phyloP scores from a whole-genome alignment of 148 eudicot genomes.

The Fagopyrum homotropicum region DNA sequence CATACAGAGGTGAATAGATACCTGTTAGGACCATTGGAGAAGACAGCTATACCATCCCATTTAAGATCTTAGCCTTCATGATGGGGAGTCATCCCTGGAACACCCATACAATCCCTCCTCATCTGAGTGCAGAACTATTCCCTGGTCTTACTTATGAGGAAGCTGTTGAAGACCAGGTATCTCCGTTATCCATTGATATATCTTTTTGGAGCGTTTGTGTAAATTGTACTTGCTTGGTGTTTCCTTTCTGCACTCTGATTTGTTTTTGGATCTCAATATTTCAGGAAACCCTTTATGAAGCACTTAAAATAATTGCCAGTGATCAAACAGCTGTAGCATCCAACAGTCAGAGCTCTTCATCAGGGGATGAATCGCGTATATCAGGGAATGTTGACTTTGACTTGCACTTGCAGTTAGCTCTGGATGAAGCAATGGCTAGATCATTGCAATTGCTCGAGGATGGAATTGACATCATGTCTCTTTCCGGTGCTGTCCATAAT shows the following conservation, averaged over 20 bases:
- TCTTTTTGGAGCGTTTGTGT: not conserved
- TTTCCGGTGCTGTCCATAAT: slow-evolving; percentile 34
- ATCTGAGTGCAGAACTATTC: slow-evolving; percentile 46
- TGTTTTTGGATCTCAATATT: not conserved
- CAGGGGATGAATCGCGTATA: slow-evolving; percentile 45
- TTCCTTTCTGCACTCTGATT: slow-evolving; percentile 4
- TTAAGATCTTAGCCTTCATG: slow-evolving; percentile 14
- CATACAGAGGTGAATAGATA: not conserved
- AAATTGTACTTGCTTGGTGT: not conserved
- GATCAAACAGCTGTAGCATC: slow-evolving; percentile 22
- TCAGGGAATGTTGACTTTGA: slow-evolving; percentile 33
- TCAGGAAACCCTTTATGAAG: slow-evolving; percentile 56
- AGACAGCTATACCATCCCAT: slow-evolving; percentile 5
- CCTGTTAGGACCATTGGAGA: not conserved
- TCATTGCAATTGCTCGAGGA: slow-evolving; percentile 59
- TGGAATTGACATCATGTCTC: slow-evolving; percentile 32
- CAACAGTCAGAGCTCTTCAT: slow-evolving; percentile 20
- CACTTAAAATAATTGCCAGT: slow-evolving; percentile 32
- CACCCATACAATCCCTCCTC: slow-evolving; percentile 31
- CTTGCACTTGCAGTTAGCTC: slow-evolving; percentile 24
- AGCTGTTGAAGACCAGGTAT: slow-evolving; percentile 70
- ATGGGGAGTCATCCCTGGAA: slow-evolving; percentile 32
- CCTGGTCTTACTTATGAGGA: slow-evolving; percentile 67
- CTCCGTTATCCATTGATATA: not conserved
- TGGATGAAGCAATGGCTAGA: slow-evolving; percentile 81